phyloP scores from a whole-genome alignment of 176 grass and related monocot species.

The Triticum urartu region DNA sequence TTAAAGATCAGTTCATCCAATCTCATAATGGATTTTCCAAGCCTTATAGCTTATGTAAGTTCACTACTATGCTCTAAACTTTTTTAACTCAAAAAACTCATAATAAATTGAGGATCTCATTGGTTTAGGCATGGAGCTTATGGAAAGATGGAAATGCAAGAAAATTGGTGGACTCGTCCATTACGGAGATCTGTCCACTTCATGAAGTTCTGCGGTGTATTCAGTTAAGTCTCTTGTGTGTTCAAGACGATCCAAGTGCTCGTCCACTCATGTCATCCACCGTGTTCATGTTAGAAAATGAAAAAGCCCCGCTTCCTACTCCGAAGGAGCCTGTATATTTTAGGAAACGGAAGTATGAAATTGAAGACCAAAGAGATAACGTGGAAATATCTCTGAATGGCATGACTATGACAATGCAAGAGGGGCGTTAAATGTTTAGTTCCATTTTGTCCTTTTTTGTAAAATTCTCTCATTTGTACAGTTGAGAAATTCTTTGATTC shows the following conservation, averaged over 20 bases:
- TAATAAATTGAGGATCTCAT: not conserved
- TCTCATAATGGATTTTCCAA: not conserved
- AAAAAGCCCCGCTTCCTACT: conserved; percentile 6
- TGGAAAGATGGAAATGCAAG: conserved; percentile 42
- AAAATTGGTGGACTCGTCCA: conserved; percentile 32
- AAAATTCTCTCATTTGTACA: not conserved
- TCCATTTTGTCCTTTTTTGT: not conserved
- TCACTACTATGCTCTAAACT: not conserved
- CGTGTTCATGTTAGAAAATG: conserved; percentile 47
- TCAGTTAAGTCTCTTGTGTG: conserved; percentile 42
- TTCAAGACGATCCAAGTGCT: conserved; percentile 43
- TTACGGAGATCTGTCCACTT: conserved; percentile 22
- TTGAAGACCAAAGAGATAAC: not conserved
- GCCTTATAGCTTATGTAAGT: conserved; percentile 36
- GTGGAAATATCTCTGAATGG: not conserved
- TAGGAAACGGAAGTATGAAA: not conserved
- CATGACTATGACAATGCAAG: not conserved
- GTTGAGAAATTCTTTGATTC: not conserved
- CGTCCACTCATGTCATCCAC: conserved; percentile 51
- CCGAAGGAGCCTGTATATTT: conserved; percentile 33
- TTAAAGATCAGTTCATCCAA: conserved; percentile 34
- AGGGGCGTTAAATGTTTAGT: conserved; percentile 8
- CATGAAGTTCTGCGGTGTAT: conserved; percentile 26
- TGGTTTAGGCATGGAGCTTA: conserved; percentile 49
- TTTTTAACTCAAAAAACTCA: not conserved